Evolutionary conservation across 441 rosid species (phyloP), one percentile per base, ranked within the genome.

Genomic region (Melastoma candidum): DNA sequence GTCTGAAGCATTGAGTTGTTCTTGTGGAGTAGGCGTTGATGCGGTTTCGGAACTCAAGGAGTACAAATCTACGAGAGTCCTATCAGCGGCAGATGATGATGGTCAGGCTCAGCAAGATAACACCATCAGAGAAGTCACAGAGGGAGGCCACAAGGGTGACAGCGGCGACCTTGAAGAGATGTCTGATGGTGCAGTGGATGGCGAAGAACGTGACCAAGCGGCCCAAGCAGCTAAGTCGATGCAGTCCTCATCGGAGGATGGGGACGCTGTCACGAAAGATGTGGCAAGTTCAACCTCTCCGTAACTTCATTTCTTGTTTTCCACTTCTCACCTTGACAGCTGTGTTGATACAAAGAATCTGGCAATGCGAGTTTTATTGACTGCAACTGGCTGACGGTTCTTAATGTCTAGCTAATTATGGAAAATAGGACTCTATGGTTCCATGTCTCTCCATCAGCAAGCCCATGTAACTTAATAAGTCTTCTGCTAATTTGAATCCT

Each of bases 61-160:
- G 70, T 87, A 78, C 60, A 64, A 72, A 44, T 74, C 77, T 71
- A 73, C 82, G 48, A 77, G 94, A 55, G 85, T 75, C 41, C 77
- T 87, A 54, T 84, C 84, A 1, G 65, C 90, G 13, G 66, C 88
- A 9, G 59, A 47, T 48, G 77, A 69, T 11, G 75, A 66, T 17
- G 59, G 17, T 47, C 80, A 67, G 45, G 71, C 84, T 54, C 68
- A 55, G 48, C 46, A 57, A 29, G 74, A 57, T 14, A 53, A 58
- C 69, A 48, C 74, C 72, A 81, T 87, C 70, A 70, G 67, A 57
- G 73, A 61, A 74, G 77, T 81, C 56, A 81, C 77, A 47, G 70
- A 56, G 57, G 63, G 57, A 22, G 46, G 47, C 27, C 47, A 11
- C 48, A 39, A 58, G 54, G 64, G 9, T 46, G 44, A 44, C 46